Conservation (phyloP, 495 filamentous ascomycete genomes). For the Neurospora intermedia region DNA sequence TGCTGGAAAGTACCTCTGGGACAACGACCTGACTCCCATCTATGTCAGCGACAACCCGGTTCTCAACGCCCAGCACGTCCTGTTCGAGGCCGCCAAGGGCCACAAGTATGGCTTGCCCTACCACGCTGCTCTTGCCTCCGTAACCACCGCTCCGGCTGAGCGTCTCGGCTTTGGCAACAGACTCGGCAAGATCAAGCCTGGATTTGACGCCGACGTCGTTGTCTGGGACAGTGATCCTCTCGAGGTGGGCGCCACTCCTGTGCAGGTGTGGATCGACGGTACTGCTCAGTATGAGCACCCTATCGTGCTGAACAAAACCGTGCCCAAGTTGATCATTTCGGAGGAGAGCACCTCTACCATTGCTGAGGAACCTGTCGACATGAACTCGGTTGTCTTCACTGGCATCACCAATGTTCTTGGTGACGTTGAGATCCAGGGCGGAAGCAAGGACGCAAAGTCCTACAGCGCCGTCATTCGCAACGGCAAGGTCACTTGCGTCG, state of each 20-base stretch:
- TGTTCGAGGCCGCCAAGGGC: slow-evolving; percentile 50
- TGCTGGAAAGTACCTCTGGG: slow-evolving; percentile 49
- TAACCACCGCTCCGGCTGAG: slow-evolving; percentile 51
- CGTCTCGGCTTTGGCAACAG: slow-evolving; percentile 47
- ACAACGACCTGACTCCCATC: slow-evolving; percentile 43
- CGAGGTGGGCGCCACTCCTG: slow-evolving; percentile 46
- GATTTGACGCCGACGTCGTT: slow-evolving; percentile 56
- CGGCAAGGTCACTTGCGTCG: slow-evolving; percentile 41
- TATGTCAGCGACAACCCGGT: slow-evolving; percentile 42
- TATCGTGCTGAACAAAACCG: slow-evolving; percentile 31
- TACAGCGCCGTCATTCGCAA: slow-evolving; percentile 31
- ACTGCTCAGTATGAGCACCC: slow-evolving; percentile 38
- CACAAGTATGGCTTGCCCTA: slow-evolving; percentile 51
- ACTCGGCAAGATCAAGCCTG: slow-evolving; percentile 49
- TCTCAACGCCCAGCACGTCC: slow-evolving; percentile 38
- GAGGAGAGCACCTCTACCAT: slow-evolving; percentile 19
- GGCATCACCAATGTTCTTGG: slow-evolving; percentile 36
- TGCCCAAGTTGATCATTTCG: slow-evolving; percentile 12
- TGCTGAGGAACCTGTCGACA: slow-evolving; percentile 23
- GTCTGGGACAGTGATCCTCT: slow-evolving; percentile 59
- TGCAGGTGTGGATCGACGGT: slow-evolving; percentile 58
- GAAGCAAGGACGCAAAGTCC: slow-evolving; percentile 5
- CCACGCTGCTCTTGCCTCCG: slow-evolving; percentile 47
- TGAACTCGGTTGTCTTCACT: slow-evolving; percentile 35
- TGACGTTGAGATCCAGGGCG: background rate